phyloP scores from a whole-genome alignment of 202 grass and related monocot genomes.

The Cymbopogon flexuosus region DNA sequence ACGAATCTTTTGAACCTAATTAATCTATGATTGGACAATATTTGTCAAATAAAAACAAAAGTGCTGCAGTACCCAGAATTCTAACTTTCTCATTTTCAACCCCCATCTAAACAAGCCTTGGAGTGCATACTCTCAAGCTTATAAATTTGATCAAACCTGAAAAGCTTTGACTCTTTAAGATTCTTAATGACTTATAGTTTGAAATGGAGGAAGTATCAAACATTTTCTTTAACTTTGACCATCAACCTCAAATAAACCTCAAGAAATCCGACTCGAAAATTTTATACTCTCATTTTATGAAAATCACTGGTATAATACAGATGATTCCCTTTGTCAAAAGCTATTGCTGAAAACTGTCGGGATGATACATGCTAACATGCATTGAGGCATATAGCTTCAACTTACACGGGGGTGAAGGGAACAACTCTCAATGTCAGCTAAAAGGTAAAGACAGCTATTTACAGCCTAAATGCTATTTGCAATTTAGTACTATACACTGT shows the following conservation, averaged over 20 bases:
- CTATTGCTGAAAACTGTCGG: background rate
- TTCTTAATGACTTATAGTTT: too few species aligned
- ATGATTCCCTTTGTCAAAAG: background rate
- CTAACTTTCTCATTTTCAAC: too few species aligned
- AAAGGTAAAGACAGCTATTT: conserved; percentile 10
- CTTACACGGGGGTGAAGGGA: background rate
- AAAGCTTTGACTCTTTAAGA: too few species aligned
- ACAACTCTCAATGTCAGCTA: background rate
- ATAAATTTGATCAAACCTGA: too few species aligned
- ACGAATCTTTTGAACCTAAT: too few species aligned
- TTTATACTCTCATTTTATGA: background rate
- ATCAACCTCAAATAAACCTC: background rate
- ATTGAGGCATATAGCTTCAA: background rate
- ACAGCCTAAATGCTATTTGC: conserved; percentile 23
- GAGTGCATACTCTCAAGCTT: background rate
- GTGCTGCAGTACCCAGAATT: too few species aligned
- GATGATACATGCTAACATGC: background rate
- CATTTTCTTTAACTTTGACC: too few species aligned
- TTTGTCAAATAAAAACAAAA: too few species aligned
- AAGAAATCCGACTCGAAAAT: background rate
- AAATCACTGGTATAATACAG: background rate
- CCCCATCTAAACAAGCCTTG: too few species aligned
- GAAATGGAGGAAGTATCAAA: background rate
- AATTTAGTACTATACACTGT: background rate
- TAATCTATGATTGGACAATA: too few species aligned